Conservation (phyloP, 140 eudicot genomes). For the Anethum foeniculum region DNA sequence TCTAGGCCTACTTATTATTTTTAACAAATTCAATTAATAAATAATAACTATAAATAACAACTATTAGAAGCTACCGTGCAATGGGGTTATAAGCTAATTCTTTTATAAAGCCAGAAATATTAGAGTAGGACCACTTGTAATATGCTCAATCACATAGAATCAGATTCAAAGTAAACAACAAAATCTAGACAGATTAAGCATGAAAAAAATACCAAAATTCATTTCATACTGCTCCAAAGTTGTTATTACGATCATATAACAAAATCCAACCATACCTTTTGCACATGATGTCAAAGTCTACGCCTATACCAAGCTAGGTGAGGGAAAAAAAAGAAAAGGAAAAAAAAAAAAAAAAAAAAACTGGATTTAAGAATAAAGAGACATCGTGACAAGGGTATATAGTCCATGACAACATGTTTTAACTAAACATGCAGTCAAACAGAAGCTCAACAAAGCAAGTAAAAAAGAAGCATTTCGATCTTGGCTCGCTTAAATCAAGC, state of each 20-base stretch:
- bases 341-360: too few relatives aligned
- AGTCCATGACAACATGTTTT: background rate
- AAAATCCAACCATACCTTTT: background rate
- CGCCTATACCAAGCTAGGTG: background rate
- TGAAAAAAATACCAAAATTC: background rate
- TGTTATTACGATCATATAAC: background rate
- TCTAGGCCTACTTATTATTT: too few relatives aligned
- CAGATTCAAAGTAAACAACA: too few relatives aligned
- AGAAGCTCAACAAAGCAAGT: background rate
- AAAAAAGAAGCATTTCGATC: background rate
- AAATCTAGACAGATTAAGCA: background rate
- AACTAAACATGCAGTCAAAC: background rate
- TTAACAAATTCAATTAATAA: too few relatives aligned
- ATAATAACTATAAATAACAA: too few relatives aligned
- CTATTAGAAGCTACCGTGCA: too few relatives aligned
- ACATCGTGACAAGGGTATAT: background rate
- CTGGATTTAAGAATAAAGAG: background rate
- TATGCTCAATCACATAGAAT: background rate
- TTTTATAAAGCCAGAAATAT: background rate
- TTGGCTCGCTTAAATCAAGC: background rate
- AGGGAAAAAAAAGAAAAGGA: too few relatives aligned
- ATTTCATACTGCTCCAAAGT: background rate
- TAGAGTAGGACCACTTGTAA: background rate
- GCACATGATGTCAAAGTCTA: background rate
- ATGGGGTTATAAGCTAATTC: too few relatives aligned